Evolutionary conservation across 169 alveolate species (phyloP).

Genomic region (Condylostoma magnum): DNA sequence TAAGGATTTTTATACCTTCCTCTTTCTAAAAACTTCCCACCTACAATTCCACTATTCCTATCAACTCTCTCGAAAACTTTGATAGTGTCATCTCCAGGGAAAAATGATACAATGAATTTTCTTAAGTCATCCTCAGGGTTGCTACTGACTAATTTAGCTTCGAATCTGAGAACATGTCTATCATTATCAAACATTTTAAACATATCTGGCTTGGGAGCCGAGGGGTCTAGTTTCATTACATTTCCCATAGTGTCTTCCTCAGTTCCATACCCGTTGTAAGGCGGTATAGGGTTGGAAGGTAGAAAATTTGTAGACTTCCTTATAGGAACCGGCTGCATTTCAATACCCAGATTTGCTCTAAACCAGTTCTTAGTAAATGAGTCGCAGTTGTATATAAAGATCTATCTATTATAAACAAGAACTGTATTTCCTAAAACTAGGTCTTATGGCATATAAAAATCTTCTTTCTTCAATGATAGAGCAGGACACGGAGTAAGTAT

Average conservation of each 20-base stretch:
- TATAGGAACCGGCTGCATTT: slow-evolving; percentile 26
- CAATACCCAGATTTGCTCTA: slow-evolving; percentile 42
- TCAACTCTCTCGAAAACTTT: slow-evolving; percentile 74
- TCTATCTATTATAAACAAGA: slow-evolving; percentile 65
- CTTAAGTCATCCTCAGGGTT: slow-evolving; percentile 79
- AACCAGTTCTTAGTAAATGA: slow-evolving; percentile 78
- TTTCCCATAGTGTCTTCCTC: slow-evolving; percentile 81
- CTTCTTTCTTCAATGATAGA: slow-evolving; percentile 74
- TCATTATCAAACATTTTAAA: slow-evolving; percentile 72
- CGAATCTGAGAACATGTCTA: slow-evolving; percentile 78
- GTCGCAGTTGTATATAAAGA: slow-evolving; percentile 76
- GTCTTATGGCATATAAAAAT: slow-evolving; percentile 74
- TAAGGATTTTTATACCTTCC: slow-evolving; percentile 71
- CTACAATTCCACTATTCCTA: slow-evolving; percentile 80
- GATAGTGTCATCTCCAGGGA: slow-evolving; percentile 80
- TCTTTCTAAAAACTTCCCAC: slow-evolving; percentile 84
- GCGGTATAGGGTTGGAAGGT: slow-evolving; percentile 69
- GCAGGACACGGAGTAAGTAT: slow-evolving; percentile 81
- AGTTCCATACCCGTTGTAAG: slow-evolving; percentile 83
- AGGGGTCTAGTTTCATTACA: slow-evolving; percentile 63
- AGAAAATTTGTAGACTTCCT: neutral
- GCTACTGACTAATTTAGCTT: slow-evolving; percentile 67
- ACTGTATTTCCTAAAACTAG: slow-evolving; percentile 64
- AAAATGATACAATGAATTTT: slow-evolving; percentile 75
- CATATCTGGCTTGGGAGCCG: slow-evolving; percentile 72